Base-by-base conservation (phyloP, 306 rosid species). In the Vigna trinervia region DNA sequence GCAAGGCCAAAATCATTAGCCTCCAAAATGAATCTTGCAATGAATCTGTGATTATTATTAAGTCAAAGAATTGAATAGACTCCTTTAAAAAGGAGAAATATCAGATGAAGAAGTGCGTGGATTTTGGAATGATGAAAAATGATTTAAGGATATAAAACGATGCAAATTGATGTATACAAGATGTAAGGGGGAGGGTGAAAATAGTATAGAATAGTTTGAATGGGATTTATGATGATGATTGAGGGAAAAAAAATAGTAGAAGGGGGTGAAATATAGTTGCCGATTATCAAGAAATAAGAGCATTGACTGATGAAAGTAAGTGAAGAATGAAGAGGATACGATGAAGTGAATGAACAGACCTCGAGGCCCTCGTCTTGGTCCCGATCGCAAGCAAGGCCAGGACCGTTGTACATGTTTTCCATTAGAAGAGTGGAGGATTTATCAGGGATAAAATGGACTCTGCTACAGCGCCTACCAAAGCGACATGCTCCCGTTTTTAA, bases 331-430 rank as follows among this genome's bases (percentile, higher is more conserved):
- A 75, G 78, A 93, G 98, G 98, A 93, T 92, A 94, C 98, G 73
- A 71, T 75, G 60, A 54, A 54, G 60, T n/a, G 8, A 54, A 19
- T 54, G 84, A 88, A 94, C 97, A 92, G 97, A 95, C 97, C 98
- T 95, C 98, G 79, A 95, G 98, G 90, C 88, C 97, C 86, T 92
- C 92, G 52, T 92, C 98, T 77, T 90, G 97, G 78, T 95, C 98
- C 92, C 97, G 48, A 14, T 61, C 68, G 46, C 68, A 94, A 62
- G 96, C 90, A 83, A 92, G 97, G 86, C 97, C 96, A 50, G 98
- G 98, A 81, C 95, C 97, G 71, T 76, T 89, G 85, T 89, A 92
- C 98, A 95, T 92, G 86, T 92, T 95, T 83, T 85, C 90, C 65
- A 95, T 87, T 66, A 95, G 93, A 74, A 95, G 79, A 0, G 98